Conservation (phyloP, 2,329 filamentous ascomycete species). For the Fusarium torreyae region DNA sequence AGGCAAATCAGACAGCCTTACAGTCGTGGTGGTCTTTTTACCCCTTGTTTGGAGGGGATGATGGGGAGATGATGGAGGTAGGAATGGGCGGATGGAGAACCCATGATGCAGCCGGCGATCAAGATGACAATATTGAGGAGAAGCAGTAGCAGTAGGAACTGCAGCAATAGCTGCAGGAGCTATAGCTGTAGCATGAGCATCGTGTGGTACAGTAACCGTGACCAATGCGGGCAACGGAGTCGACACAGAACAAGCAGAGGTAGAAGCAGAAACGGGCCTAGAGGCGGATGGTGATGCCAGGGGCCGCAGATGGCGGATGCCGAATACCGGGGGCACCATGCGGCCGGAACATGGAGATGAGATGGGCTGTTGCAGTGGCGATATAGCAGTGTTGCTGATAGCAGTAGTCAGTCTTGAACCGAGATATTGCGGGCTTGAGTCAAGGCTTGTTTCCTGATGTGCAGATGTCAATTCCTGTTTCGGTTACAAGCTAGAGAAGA, state of each 20-base stretch:
- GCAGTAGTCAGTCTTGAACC: slow-evolving; percentile 16
- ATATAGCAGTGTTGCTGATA: slow-evolving; percentile 15
- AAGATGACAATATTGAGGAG: slow-evolving; percentile 9
- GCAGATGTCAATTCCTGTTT: slow-evolving; percentile 20
- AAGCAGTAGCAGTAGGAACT: background rate
- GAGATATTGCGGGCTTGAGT: slow-evolving; percentile 11
- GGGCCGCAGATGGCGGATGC: slow-evolving; percentile 49
- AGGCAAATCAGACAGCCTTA: slow-evolving; percentile 71
- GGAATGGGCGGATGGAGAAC: slow-evolving; percentile 41
- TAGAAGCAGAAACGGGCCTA: slow-evolving; percentile 26
- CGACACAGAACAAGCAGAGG: slow-evolving; percentile 18
- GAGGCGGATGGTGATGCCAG: slow-evolving; percentile 35
- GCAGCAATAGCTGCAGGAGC: slow-evolving; percentile 2
- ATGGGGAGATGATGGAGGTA: slow-evolving; percentile 41
- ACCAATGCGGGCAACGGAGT: slow-evolving; percentile 19
- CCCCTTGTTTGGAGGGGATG: slow-evolving; percentile 55
- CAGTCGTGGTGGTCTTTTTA: slow-evolving; percentile 69
- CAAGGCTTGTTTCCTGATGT: slow-evolving; percentile 24
- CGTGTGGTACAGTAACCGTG: slow-evolving; percentile 5
- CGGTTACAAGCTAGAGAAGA: slow-evolving; percentile 1
- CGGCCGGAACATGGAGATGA: slow-evolving; percentile 48
- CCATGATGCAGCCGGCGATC: slow-evolving; percentile 21
- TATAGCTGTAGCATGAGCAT: slow-evolving; percentile 21
- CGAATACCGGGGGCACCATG: slow-evolving; percentile 47
- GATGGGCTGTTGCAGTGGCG: slow-evolving; percentile 42